Conservation (phyloP, 1,284 basidiomycete genomes). For the Ceratobasidium sp. region DNA sequence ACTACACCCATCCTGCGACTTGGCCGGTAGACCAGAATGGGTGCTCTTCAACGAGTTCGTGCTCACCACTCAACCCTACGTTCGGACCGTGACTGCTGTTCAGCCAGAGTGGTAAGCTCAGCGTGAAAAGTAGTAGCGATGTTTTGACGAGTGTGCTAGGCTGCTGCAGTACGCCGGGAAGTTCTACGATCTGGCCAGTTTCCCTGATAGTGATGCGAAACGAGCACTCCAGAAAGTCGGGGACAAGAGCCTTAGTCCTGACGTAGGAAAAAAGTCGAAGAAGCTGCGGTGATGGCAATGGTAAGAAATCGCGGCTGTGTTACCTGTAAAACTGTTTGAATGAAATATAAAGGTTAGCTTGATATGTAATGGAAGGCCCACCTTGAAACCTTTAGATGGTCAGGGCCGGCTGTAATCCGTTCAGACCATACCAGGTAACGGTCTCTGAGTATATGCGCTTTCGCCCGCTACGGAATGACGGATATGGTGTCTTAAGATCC, state of each 20-base stretch:
- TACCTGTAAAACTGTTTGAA: too few species aligned
- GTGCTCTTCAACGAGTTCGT: slow-evolving; percentile 99
- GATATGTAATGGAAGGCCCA: too few species aligned
- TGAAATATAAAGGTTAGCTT: too few species aligned
- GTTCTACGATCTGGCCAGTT: slow-evolving; percentile 81
- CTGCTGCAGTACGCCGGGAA: slow-evolving; percentile 84
- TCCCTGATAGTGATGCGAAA: slow-evolving; percentile 82
- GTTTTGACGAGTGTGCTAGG: slow-evolving; percentile 61
- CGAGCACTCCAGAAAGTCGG: slow-evolving; percentile 68
- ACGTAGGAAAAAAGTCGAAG: slow-evolving; percentile 3
- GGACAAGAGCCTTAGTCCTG: slow-evolving; percentile 58
- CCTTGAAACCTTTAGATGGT: too few species aligned
- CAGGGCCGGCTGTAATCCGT: too few species aligned
- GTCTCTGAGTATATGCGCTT: too few species aligned
- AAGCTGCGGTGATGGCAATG: not conserved
- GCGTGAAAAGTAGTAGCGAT: slow-evolving; percentile 9
- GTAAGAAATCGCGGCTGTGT: too few species aligned
- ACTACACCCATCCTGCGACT: slow-evolving; percentile 93
- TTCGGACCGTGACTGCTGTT: slow-evolving; percentile 92
- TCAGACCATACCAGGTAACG: too few species aligned
- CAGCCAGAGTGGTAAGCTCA: slow-evolving; percentile 84
- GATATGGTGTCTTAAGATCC: too few species aligned
- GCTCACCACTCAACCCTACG: slow-evolving; percentile 89
- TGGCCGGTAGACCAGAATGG: slow-evolving; percentile 96
- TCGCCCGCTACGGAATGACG: too few species aligned